Base-by-base conservation (phyloP, 805 yeast genomes). In the Middelhovenomyces tepae region DNA sequence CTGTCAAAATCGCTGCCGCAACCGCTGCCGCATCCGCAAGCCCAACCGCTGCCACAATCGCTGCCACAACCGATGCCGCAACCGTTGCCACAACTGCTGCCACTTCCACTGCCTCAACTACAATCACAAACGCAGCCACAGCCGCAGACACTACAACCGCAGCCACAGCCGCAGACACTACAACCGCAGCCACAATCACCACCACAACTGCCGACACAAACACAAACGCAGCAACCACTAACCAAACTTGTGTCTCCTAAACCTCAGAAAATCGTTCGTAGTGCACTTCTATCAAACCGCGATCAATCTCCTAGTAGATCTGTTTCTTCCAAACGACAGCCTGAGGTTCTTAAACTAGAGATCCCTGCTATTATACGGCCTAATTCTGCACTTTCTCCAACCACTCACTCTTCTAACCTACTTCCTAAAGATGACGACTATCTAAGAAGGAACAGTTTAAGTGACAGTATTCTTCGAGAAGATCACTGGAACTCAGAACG, bases 1-100 rank as follows among this genome's bases (percentile, higher is more conserved):
- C 16, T 24, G 7, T 11, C 7, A 9, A 9, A 16, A 26, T 7
- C n/a, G 29, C 29, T 14, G 29, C 29, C 7, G 19, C 29, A 14
- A 16, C 29, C 7, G 29, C 29, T 7, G 29, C 29, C 17, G 29
- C 29, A 16, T 9, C 11, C 13, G 29, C 29, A 26, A 26, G 29
- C 17, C 8, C 29, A 6, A 26, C 10, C 15, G 20, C n/a, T 13
- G 14, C 14, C 27, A 23, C 7, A 13, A 11, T 16, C n/a, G 14
- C n/a, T 13, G 7, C 27, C 5, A n/a, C 27, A 7, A 6, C 27
- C 27, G 14, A 23, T 11, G n/a, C 27, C 14, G 16, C 27, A 7
- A 11, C 27, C 27, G 7, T 6, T 9, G 16, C 15, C n/a, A 16
- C 19, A 16, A 18, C n/a, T 8, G n/a, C 27, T 10, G 6, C 27